phyloP scores from a whole-genome alignment of 2,329 filamentous ascomycete species.

The Pseudocercospora eumusae region DNA sequence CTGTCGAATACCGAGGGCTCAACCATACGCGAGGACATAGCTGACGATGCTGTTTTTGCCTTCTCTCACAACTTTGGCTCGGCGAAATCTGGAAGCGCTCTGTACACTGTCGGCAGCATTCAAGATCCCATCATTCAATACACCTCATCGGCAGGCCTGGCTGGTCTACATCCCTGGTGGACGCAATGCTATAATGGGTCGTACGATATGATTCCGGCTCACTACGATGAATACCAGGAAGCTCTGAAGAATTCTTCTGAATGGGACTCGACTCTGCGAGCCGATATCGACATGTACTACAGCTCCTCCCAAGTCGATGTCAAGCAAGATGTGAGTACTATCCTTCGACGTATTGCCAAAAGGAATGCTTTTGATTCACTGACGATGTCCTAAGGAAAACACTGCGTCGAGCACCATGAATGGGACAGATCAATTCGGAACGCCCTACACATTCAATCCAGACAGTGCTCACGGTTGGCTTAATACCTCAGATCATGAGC shows the following conservation, averaged over 20 bases:
- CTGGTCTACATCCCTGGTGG: slow-evolving; percentile 17
- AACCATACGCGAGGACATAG: not conserved
- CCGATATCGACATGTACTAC: slow-evolving; percentile 15
- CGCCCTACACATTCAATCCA: slow-evolving; percentile 8
- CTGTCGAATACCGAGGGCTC: not conserved
- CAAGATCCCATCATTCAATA: slow-evolving; percentile 14
- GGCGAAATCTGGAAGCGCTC: not conserved
- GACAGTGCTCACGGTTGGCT: slow-evolving; percentile 12
- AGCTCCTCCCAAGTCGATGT: not conserved
- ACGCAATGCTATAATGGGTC: slow-evolving; percentile 5
- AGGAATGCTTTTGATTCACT: not conserved
- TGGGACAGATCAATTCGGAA: slow-evolving; percentile 17
- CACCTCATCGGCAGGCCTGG: slow-evolving; percentile 8
- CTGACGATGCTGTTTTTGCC: slow-evolving; percentile 13
- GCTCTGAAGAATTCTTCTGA: slow-evolving; percentile 7
- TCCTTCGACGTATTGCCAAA: not conserved
- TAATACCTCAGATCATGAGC: not conserved
- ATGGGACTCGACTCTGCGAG: slow-evolving; percentile 13
- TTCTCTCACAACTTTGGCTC: slow-evolving; percentile 15
- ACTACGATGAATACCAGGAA: slow-evolving; percentile 14
- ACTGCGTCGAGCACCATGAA: not conserved
- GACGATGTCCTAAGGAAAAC: not conserved
- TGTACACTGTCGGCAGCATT: slow-evolving; percentile 18
- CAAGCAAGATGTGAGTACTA: not conserved
- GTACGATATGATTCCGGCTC: slow-evolving; percentile 10